A percentile compares a stretch with the other conserved stretches of the same genome.
These are phyloP conservation scores for Metahyphopichia silvanorum DNA, from an alignment of 805 yeast species.

Conservation along the genomic window DNA sequence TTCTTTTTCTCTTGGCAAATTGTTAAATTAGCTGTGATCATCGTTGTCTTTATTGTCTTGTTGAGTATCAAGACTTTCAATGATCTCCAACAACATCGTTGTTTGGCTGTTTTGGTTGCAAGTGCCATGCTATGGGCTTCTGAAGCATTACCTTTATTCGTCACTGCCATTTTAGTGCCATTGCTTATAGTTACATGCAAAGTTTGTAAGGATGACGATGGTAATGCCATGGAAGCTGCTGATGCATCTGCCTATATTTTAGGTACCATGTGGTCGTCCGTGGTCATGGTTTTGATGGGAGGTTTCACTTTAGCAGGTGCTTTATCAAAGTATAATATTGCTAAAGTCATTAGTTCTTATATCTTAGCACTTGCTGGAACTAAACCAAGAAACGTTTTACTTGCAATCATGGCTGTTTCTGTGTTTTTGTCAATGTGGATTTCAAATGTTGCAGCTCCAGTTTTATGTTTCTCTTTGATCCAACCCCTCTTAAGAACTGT, in stretches of 20 bases:
- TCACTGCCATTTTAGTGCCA: slow-evolving; percentile 49
- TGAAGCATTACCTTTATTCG: slow-evolving; percentile 49
- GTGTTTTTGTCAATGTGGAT: slow-evolving; percentile 57
- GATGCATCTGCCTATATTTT: slow-evolving; percentile 45
- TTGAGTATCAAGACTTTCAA: slow-evolving; percentile 57
- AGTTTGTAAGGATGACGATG: slow-evolving; percentile 45
- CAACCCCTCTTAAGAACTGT: slow-evolving; percentile 46
- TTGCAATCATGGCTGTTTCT: slow-evolving; percentile 50
- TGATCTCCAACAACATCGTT: slow-evolving; percentile 64
- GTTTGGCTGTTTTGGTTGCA: slow-evolving; percentile 64
- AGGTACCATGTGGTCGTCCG: slow-evolving; percentile 52
- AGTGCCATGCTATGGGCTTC: slow-evolving; percentile 51
- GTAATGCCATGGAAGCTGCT: slow-evolving; percentile 33
- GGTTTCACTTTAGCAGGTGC: slow-evolving; percentile 57
- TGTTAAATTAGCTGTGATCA: slow-evolving; percentile 45
- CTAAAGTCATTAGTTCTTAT: slow-evolving; percentile 48
- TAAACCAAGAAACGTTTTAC: slow-evolving; percentile 44
- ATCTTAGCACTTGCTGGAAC: slow-evolving; percentile 50
- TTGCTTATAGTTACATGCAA: slow-evolving; percentile 44
- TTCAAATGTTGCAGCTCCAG: slow-evolving; percentile 56
- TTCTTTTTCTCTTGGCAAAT: slow-evolving; percentile 46
- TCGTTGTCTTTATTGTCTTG: slow-evolving; percentile 51
- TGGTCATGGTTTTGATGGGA: slow-evolving; percentile 48
- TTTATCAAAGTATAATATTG: slow-evolving; percentile 50
- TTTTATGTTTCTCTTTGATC: slow-evolving; percentile 48